Base-by-base conservation (phyloP, 2,329 filamentous ascomycete species). In the Cladosporium velox region DNA sequence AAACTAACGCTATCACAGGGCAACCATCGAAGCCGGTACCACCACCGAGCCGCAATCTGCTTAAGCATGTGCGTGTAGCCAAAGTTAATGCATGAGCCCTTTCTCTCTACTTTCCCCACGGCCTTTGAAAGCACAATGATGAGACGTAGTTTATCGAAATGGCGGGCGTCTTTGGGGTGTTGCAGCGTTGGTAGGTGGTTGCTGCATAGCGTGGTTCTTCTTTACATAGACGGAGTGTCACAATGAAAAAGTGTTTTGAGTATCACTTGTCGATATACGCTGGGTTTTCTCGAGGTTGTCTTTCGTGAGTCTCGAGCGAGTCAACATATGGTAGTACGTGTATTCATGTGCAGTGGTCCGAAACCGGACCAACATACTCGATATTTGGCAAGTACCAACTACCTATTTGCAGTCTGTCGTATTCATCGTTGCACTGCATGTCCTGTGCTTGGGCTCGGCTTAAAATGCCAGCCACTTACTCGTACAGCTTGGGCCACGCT, bases 21-120 rank as follows among this genome's bases (percentile, higher is more conserved):
- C 74, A 14, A 76, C 73, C n/a, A 76, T 76, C 64, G 69, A 73
- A 64, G 70, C 73, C 49, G 74, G 74, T 35, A 73, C 70, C 18
- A 76, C 74, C 14, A 70, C 75, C 18, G 72, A 75, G 59, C 73
- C 74, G 32, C 68, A 71, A 63, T 57, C 65, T 41, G 63, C 64
- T 41, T 70, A 55, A 67, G 54, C 7, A 8, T 10, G 38, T 21
- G 35, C 32, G 49, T 44, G 51, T 57, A 44, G 51, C 51, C 32
- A 41, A 47, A 55, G 61, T 35, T 64, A 64, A 64, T 57, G 61
- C 61, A 64, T 64, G 61, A 64, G 51, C 15, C 21, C 28, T 55
- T 64, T 54, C 49, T 54, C 35, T 54, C 35, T 55, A 34, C n/a
- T 21, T 58, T 58, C 41, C 24, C 57, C 38, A 64, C 61, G 61